Evolutionary conservation across 2,329 filamentous ascomycete genomes (phyloP).

Genomic region (Trichoderma sp.): DNA sequence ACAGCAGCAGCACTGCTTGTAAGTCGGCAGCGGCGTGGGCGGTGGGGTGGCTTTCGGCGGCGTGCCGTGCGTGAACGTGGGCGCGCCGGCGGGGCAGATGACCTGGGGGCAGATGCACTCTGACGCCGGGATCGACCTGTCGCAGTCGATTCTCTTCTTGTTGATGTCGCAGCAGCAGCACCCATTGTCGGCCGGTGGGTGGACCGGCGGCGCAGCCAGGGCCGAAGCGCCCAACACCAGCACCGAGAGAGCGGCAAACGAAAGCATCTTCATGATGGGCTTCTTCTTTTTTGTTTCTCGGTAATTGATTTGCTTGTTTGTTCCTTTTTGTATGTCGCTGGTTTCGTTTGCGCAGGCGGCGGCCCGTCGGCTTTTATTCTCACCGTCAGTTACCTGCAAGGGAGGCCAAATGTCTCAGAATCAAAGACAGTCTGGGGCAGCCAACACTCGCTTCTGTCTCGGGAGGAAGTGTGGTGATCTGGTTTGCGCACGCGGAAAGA

Average conservation of each 20-base stretch:
- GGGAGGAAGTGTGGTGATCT: not conserved
- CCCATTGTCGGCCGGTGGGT: constrained; percentile 3
- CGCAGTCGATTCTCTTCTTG: constrained; percentile 28
- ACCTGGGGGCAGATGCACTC: constrained; percentile 31
- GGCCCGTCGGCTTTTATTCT: constrained; percentile 1
- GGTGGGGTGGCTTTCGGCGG: not conserved
- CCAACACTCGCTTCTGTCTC: not conserved
- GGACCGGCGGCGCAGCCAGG: constrained; percentile 23
- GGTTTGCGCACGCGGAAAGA: not conserved
- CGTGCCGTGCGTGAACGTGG: constrained; percentile 20
- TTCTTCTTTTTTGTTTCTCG: not conserved
- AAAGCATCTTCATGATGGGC: constrained; percentile 21
- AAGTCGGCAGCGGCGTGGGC: not conserved
- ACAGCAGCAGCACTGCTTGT: constrained; percentile 27
- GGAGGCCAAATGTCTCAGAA: not conserved
- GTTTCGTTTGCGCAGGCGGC: not conserved
- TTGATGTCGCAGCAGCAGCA: constrained; percentile 38
- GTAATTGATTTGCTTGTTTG: not conserved
- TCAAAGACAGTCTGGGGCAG: not conserved
- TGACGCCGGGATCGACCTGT: constrained; percentile 12
- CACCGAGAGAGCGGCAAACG: not conserved
- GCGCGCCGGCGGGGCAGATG: constrained; percentile 26
- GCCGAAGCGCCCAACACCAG: constrained; percentile 25
- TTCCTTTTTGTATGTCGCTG: not conserved
- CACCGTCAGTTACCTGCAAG: not conserved